Evolutionary conservation across 179 eudicot species (phyloP).

Genomic region (Carnegiea gigantea): DNA sequence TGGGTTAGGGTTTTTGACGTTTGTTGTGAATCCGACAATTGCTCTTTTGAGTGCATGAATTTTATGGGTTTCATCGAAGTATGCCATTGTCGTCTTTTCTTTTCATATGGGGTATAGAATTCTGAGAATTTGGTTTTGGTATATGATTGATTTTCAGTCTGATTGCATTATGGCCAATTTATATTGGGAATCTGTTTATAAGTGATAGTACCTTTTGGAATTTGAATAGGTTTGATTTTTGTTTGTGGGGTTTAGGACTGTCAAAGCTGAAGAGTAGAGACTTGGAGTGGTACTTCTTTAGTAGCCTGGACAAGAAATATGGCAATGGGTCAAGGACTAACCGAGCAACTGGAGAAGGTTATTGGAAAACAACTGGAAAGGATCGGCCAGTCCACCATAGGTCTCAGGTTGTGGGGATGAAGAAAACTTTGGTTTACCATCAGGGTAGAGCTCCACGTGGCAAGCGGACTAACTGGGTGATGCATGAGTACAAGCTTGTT

Average conservation of each 20-base stretch:
- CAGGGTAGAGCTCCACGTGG: conserved; percentile 80
- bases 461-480: conserved; percentile 79
- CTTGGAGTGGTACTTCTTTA: conserved; percentile 85
- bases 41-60: too few species aligned
- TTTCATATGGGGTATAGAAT: background rate
- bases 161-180: background rate
- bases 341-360: conserved; percentile 77
- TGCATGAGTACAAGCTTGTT: conserved; percentile 79
- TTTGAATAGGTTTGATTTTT: conserved; percentile 4
- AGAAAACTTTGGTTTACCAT: conserved; percentile 81
- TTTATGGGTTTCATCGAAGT: too few species aligned
- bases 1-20: too few species aligned
- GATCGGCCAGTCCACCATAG: conserved; percentile 64
- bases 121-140: background rate
- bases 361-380: conserved; percentile 94
- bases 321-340: conserved; percentile 75
- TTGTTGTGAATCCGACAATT: too few species aligned
- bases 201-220: background rate
- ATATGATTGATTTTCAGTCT: background rate
- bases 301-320: conserved; percentile 69
- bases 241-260: conserved; percentile 36
- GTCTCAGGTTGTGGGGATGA: conserved; percentile 66
- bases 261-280: conserved; percentile 76
- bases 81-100: too few species aligned
- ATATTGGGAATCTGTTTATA: background rate